These are phyloP conservation scores for Pichia pseudocactophila DNA, from an alignment of 805 yeast genomes.

Conservation along the genomic window DNA sequence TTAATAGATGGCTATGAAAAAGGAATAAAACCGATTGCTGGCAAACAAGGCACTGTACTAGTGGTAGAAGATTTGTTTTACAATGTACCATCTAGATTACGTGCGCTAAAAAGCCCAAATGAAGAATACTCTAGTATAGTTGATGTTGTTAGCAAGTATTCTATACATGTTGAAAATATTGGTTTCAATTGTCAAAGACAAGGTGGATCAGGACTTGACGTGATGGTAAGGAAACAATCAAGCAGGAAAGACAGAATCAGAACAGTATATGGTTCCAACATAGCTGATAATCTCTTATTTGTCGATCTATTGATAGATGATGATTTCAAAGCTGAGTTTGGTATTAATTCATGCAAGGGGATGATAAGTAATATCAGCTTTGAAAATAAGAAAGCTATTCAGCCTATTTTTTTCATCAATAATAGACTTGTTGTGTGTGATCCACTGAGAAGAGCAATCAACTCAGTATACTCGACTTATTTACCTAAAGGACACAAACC, in stretches of 20 bases:
- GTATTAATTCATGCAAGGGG: conserved; percentile 48
- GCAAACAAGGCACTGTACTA: conserved; percentile 78
- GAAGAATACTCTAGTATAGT: conserved; percentile 74
- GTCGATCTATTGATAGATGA: conserved; percentile 30
- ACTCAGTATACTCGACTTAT: conserved; percentile 50
- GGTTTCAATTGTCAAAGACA: conserved; percentile 74
- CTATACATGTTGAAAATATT: conserved; percentile 60
- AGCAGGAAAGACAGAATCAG: conserved; percentile 61
- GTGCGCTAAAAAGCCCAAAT: conserved; percentile 51
- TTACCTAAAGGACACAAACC: conserved; percentile 74
- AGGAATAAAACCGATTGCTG: conserved; percentile 71
- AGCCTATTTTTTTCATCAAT: conserved; percentile 79
- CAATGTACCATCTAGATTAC: conserved; percentile 71
- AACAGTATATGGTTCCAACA: conserved; percentile 56
- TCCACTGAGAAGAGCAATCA: conserved; percentile 62
- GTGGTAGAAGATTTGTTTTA: conserved; percentile 83
- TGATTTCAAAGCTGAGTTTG: conserved; percentile 28
- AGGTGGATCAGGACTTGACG: conserved; percentile 43
- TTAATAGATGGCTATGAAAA: conserved; percentile 22
- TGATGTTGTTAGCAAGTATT: conserved; percentile 77
- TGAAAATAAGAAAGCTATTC: conserved; percentile 51
- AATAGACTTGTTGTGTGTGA: conserved; percentile 77
- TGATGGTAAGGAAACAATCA: conserved; percentile 47
- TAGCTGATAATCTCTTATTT: conserved; percentile 57
- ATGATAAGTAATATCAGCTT: conserved; percentile 65